phyloP scores from a whole-genome alignment of 805 yeast species.

The Tetrapisispora arboricola region DNA sequence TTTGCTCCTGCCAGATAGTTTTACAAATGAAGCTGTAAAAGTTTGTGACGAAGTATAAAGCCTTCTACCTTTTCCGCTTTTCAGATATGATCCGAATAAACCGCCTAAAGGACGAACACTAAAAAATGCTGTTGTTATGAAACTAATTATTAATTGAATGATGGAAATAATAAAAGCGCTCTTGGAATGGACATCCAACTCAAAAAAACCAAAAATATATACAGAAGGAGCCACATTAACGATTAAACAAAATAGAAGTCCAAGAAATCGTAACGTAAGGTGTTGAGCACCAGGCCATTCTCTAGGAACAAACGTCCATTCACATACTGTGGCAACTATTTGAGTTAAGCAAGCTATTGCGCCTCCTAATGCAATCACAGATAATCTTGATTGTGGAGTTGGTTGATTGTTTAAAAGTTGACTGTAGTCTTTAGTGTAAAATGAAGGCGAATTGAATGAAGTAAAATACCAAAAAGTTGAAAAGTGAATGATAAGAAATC shows the following conservation, averaged over 20 bases:
- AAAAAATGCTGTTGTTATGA: slow-evolving; percentile 44
- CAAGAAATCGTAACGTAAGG: slow-evolving; percentile 36
- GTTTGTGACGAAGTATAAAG: slow-evolving; percentile 40
- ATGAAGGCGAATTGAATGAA: slow-evolving; percentile 52
- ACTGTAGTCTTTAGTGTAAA: slow-evolving; percentile 51
- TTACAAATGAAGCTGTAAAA: slow-evolving; percentile 53
- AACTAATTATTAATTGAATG: slow-evolving; percentile 46
- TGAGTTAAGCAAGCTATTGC: slow-evolving; percentile 48
- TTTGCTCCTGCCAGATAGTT: slow-evolving; percentile 41
- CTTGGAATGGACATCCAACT: slow-evolving; percentile 23
- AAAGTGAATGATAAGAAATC: slow-evolving; percentile 72
- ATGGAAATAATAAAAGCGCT: slow-evolving; percentile 37
- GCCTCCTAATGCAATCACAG: slow-evolving; percentile 62
- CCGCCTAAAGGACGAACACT: slow-evolving; percentile 53
- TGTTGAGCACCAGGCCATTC: slow-evolving; percentile 64
- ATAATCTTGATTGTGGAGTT: slow-evolving; percentile 40
- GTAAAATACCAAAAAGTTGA: slow-evolving; percentile 73
- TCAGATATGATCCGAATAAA: slow-evolving; percentile 37
- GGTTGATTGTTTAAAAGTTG: slow-evolving; percentile 52
- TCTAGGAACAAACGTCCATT: slow-evolving; percentile 57
- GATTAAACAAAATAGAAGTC: slow-evolving; percentile 35
- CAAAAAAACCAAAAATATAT: slow-evolving; percentile 36
- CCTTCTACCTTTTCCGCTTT: slow-evolving; percentile 29
- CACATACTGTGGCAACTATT: slow-evolving; percentile 45
- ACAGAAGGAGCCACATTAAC: slow-evolving; percentile 42